Evolutionary conservation across 129 eudicot species (phyloP).

Genomic region (Flaveria brownii): DNA sequence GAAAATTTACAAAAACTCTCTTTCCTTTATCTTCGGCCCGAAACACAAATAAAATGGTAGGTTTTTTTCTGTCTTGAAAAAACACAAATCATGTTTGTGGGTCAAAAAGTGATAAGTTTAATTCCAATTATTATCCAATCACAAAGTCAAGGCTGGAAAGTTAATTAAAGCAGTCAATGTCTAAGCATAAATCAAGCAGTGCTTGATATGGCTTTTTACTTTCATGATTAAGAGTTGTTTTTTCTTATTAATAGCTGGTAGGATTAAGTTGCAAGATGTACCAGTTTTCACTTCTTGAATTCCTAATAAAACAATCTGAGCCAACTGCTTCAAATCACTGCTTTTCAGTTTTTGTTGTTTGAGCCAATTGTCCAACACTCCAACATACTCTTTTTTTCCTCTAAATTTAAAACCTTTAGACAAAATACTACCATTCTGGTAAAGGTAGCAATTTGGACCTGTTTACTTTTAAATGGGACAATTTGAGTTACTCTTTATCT

Average conservation of each 20-base stretch:
- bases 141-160: background rate
- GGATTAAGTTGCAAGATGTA: too few relatives aligned
- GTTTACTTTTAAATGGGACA: background rate
- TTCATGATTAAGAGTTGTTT: background rate
- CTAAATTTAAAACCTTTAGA: background rate
- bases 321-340: too few relatives aligned
- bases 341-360: too few relatives aligned
- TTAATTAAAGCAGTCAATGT: background rate
- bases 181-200: background rate
- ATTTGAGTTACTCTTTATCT: background rate
- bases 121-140: background rate
- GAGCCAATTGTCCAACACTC: background rate
- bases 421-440: background rate
- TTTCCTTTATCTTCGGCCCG: background rate
- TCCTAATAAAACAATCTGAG: too few relatives aligned
- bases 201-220: background rate
- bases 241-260: too few relatives aligned
- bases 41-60: background rate
- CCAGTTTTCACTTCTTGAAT: too few relatives aligned
- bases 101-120: background rate
- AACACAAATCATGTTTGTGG: background rate
- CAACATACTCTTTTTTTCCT: background rate
- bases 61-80: background rate
- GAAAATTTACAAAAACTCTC: background rate
- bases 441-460: background rate